Conservation (phyloP, 441 rosid genomes). For the Populus hybrid region DNA sequence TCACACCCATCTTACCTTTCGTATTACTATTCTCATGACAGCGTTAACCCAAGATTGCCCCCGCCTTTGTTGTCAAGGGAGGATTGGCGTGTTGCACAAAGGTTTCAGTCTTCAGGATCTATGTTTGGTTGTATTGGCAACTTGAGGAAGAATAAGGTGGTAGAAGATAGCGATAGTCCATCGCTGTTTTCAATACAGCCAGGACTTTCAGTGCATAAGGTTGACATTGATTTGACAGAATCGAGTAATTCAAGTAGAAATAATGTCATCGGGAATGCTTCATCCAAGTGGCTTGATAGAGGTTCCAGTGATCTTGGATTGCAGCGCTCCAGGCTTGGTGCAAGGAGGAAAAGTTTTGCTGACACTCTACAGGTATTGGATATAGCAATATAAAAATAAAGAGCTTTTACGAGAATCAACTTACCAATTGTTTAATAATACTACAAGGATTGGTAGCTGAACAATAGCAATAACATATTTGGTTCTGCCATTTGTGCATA, state of each 20-base stretch:
- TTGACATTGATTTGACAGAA: constrained; percentile 64
- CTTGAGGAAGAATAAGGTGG: constrained; percentile 46
- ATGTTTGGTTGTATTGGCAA: constrained; percentile 52
- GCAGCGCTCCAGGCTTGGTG: constrained; percentile 53
- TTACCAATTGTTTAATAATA: background rate
- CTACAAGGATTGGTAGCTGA: background rate
- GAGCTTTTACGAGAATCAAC: background rate
- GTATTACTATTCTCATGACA: constrained; percentile 75
- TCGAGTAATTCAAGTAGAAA: constrained; percentile 52
- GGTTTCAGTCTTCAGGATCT: constrained; percentile 67
- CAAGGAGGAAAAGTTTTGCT: constrained; percentile 92
- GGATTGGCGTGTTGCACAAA: constrained; percentile 86
- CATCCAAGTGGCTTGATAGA: constrained; percentile 52
- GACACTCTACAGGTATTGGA: constrained; percentile 83
- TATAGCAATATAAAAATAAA: background rate
- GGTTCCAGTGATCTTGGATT: constrained; percentile 41
- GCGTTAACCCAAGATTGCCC: constrained; percentile 75
- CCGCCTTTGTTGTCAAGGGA: constrained; percentile 82
- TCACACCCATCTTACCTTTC: constrained; percentile 79
- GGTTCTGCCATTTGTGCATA: background rate
- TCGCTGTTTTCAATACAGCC: constrained; percentile 82
- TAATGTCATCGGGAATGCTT: constrained; percentile 35
- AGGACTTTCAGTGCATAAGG: constrained; percentile 48
- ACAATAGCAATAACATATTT: background rate
- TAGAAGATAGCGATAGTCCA: constrained; percentile 37